phyloP scores from a whole-genome alignment of 345 rosid genomes.

The Pistacia integerrima region DNA sequence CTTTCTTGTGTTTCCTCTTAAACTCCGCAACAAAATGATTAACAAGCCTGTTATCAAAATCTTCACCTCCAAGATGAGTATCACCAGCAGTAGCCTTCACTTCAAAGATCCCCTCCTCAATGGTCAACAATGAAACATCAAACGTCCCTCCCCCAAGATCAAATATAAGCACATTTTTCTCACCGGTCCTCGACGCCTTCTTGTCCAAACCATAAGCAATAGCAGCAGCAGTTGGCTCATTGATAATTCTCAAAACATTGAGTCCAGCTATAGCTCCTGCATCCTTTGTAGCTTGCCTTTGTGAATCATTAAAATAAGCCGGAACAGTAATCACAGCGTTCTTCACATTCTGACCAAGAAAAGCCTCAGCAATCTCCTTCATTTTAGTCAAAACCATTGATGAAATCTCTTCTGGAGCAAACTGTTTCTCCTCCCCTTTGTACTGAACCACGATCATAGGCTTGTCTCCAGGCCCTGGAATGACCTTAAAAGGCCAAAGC shows the following conservation, averaged over 20 bases:
- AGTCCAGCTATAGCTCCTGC: constrained; percentile 51
- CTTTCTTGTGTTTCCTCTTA: constrained; percentile 33
- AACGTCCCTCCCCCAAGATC: constrained; percentile 44
- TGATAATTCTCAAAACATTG: constrained; percentile 36
- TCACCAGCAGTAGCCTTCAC: constrained; percentile 43
- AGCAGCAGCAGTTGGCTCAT: constrained; percentile 39
- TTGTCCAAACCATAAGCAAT: constrained; percentile 40
- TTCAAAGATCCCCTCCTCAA: constrained; percentile 47
- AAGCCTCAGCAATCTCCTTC: constrained; percentile 19
- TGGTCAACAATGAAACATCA: constrained; percentile 38
- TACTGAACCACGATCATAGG: constrained; percentile 17
- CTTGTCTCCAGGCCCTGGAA: constrained; percentile 10
- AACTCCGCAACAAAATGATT: constrained; percentile 35
- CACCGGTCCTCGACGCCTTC: constrained; percentile 30
- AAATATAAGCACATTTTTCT: constrained; percentile 35
- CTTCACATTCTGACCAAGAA: constrained; percentile 22
- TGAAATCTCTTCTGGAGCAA: constrained; percentile 16
- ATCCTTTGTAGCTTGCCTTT: constrained; percentile 58
- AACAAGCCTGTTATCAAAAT: constrained; percentile 39
- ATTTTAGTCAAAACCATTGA: constrained; percentile 20
- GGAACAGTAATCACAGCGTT: constrained; percentile 39
- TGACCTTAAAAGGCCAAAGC: constrained; percentile 22
- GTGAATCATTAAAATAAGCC: constrained; percentile 54
- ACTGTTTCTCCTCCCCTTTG: constrained; percentile 21
- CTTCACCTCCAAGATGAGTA: constrained; percentile 38